Percentiles rank a stretch among this genome's conserved stretches.
Evolutionary conservation across 257 asterid species (phyloP).

Genomic region (Solanum infundibuliforme): DNA sequence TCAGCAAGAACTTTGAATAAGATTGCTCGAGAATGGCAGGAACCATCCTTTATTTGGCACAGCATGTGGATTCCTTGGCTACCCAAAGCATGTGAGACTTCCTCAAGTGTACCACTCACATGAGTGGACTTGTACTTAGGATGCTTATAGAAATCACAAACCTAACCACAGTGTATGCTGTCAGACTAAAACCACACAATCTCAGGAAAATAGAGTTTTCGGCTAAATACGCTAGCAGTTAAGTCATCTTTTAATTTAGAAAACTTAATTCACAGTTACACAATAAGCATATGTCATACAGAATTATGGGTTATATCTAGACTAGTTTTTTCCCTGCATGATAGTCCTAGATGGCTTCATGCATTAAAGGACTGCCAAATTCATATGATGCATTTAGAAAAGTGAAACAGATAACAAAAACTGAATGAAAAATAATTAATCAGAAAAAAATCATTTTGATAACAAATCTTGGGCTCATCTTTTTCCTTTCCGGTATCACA

Average conservation of each 20-base stretch:
- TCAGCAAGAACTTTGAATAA: constrained; percentile 92
- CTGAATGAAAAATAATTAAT: not conserved
- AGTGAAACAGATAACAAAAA: not conserved
- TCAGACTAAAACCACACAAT: not conserved
- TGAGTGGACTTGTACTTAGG: constrained; percentile 48
- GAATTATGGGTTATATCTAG: not conserved
- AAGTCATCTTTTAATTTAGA: not conserved
- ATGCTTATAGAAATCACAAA: constrained; percentile 59
- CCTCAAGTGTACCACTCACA: constrained; percentile 69
- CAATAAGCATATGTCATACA: not conserved
- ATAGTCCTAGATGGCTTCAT: not conserved
- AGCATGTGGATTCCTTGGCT: constrained; percentile 77
- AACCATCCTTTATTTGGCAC: constrained; percentile 72
- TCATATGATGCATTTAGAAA: not conserved
- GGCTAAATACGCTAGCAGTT: not conserved
- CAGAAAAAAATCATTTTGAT: not conserved
- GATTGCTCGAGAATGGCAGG: constrained; percentile 79
- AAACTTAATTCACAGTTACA: not conserved
- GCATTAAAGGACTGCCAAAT: not conserved
- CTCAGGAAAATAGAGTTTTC: not conserved
- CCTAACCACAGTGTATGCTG: constrained; percentile 29
- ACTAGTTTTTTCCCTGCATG: not conserved
- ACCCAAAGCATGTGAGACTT: constrained; percentile 56
- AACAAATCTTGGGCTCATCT: not conserved
- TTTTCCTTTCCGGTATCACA: not conserved